Base-by-base conservation (phyloP, 2,329 filamentous ascomycete species). In the Lasiodiplodia hormozganensis region DNA sequence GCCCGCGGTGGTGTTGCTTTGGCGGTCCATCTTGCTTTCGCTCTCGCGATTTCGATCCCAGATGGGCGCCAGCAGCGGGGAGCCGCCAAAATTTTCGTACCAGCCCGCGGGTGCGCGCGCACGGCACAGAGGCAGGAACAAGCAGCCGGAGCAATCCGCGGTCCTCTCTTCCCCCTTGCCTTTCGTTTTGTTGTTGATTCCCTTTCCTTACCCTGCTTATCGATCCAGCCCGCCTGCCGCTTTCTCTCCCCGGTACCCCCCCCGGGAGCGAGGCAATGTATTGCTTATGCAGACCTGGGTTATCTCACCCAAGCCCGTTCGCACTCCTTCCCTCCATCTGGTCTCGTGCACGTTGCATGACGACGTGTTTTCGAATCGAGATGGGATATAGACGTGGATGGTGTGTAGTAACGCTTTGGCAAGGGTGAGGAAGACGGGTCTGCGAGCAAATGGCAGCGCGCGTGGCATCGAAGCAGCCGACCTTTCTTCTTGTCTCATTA, bases 21-120 rank as follows among this genome's bases (percentile, higher is more conserved):
- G 43, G 43, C 43, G 43, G 43, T n/a, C 43, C 43, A 47, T 47
- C 43, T 47, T 47, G 43, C 43, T 18, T 53, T 16, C 51, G 21
- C 51, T 53, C 51, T 28, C 21, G 51, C 21, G 51, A 53, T 56
- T 56, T 31, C 28, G 53, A 56, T 36, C 28, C 18, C 53, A 36
- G 25, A 56, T 56, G 53, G 53, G 53, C 31, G 18, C 25, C 28
- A 16, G 53, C 25, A 53, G 51, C 51, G 51, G 51, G 51, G 51
- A 53, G n/a, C 43, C 43, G 43, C 18, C 43, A 47, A 47, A 47
- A 21, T 16, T 10, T 21, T n/a, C 3, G 43, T 47, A n/a, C 43
- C 43, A 47, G 43, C n/a, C 43, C 18, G 43, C 43, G n/a, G 43
- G 43, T 47, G 43, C 43, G 16, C n/a, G 43, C 43, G 43, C 43